Percentiles rank a stretch among this genome's conserved stretches.
phyloP scores from a whole-genome alignment of 2,329 filamentous ascomycete species.

The Pseudocercospora ulei region DNA sequence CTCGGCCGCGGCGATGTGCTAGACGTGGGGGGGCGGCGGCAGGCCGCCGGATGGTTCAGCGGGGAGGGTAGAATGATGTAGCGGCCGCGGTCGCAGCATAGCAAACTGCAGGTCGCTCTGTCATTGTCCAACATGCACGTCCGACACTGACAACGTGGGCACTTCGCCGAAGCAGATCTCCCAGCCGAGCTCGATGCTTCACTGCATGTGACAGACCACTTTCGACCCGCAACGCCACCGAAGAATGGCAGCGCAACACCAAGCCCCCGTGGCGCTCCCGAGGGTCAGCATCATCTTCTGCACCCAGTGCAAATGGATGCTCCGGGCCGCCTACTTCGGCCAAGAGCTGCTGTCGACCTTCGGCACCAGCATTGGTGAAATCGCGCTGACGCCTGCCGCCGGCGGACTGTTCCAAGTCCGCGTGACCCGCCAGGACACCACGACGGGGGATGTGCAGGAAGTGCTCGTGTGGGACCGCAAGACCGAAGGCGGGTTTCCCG shows the following conservation, averaged over 20 bases:
- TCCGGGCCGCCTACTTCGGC: slow-evolving; percentile 55
- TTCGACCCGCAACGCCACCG: background rate
- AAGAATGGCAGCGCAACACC: background rate
- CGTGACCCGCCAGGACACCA: slow-evolving; percentile 41
- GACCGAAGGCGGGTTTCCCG: slow-evolving; percentile 78
- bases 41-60: background rate
- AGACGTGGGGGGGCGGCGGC: background rate
- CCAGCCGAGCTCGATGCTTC: too few relatives aligned
- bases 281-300: slow-evolving; percentile 83
- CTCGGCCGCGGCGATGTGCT: slow-evolving; percentile 2
- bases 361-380: slow-evolving; percentile 69
- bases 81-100: slow-evolving; percentile 2
- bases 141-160: background rate
- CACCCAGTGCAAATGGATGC: slow-evolving; percentile 55
- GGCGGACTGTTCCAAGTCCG: slow-evolving; percentile 75
- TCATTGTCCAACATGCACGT: background rate
- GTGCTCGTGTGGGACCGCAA: slow-evolving; percentile 80
- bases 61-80: too few relatives aligned
- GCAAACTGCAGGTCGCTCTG: slow-evolving; percentile 1
- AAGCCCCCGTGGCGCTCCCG: slow-evolving; percentile 43
- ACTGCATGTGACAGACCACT: background rate
- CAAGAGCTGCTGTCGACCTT: slow-evolving; percentile 96
- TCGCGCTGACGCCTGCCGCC: slow-evolving; percentile 73
- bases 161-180: background rate
- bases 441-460: slow-evolving; percentile 32